phyloP scores from a whole-genome alignment of 2,329 filamentous ascomycete species.

The Coleophoma eucalyptorum region DNA sequence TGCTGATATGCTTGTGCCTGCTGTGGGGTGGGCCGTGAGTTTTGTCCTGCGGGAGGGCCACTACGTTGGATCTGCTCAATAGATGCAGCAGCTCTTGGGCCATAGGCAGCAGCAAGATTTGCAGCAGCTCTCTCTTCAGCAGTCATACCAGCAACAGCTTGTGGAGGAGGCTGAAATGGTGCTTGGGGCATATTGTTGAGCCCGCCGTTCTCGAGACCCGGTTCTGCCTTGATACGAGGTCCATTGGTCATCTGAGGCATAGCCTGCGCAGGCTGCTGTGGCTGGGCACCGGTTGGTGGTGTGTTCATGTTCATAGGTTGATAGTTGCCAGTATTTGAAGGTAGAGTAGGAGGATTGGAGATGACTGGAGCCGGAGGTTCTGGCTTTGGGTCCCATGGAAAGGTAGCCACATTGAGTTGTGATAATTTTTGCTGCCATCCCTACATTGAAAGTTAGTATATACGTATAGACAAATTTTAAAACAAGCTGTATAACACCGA shows the following conservation, averaged over 20 bases:
- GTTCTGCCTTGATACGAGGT: constrained; percentile 38
- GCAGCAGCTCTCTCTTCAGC: constrained; percentile 53
- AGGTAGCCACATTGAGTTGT: constrained; percentile 76
- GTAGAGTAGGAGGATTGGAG: constrained; percentile 24
- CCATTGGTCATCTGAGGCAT: constrained; percentile 15
- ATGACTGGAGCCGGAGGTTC: constrained; percentile 47
- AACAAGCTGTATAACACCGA: background rate
- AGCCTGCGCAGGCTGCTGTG: constrained; percentile 5
- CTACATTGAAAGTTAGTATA: constrained; percentile 43
- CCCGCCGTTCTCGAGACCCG: constrained; percentile 28
- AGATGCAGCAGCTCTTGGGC: constrained; percentile 59
- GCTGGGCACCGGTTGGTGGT: background rate
- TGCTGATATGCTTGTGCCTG: constrained; percentile 11
- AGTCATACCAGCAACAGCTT: constrained; percentile 23
- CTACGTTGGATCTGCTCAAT: constrained; percentile 54
- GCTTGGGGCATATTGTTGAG: background rate
- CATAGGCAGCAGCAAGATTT: constrained; percentile 56
- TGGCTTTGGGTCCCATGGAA: constrained; percentile 92
- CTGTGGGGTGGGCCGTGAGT: constrained; percentile 12
- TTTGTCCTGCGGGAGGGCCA: constrained; percentile 9
- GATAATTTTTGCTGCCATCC: constrained; percentile 94
- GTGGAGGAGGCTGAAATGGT: constrained; percentile 24
- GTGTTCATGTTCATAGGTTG: constrained; percentile 17
- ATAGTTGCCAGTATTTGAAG: constrained; percentile 26
- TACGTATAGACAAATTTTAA: background rate